These are phyloP conservation scores for Crotalaria pallida DNA, from an alignment of 306 rosid species.

Conservation along the genomic window DNA sequence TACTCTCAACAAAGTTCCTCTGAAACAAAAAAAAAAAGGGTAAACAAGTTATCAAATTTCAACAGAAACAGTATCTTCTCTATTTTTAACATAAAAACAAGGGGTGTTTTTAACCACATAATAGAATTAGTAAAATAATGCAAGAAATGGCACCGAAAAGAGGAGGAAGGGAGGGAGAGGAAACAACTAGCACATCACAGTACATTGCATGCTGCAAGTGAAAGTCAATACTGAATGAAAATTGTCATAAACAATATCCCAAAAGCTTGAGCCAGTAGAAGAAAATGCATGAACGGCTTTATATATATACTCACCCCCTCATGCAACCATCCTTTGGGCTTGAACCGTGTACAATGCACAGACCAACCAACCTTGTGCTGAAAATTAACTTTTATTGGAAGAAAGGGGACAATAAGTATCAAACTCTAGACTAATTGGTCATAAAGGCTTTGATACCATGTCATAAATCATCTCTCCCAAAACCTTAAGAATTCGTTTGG, in stretches of 20 bases:
- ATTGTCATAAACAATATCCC: background rate
- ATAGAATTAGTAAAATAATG: background rate
- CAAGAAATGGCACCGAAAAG: background rate
- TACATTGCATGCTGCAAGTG: background rate
- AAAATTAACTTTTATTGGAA: background rate
- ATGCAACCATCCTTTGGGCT: background rate
- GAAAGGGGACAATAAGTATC: background rate
- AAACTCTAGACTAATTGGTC: background rate
- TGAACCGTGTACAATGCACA: background rate
- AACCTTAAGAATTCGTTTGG: no score
- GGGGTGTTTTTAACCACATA: background rate
- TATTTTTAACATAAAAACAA: constrained; percentile 21
- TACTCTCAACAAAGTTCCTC: constrained; percentile 97
- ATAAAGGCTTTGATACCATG: no score
- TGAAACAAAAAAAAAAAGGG: constrained; percentile 37
- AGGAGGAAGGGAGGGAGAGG: background rate
- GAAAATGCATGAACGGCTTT: no score
- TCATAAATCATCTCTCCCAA: no score
- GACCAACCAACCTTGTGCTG: background rate
- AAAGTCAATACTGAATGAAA: background rate
- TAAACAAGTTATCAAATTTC: constrained; percentile 1
- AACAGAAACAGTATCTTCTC: constrained; percentile 2
- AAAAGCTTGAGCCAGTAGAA: no score
- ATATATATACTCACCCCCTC: background rate
- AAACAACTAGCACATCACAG: background rate